phyloP scores from a whole-genome alignment of 2,329 filamentous ascomycete species.

The Fusarium humuli region DNA sequence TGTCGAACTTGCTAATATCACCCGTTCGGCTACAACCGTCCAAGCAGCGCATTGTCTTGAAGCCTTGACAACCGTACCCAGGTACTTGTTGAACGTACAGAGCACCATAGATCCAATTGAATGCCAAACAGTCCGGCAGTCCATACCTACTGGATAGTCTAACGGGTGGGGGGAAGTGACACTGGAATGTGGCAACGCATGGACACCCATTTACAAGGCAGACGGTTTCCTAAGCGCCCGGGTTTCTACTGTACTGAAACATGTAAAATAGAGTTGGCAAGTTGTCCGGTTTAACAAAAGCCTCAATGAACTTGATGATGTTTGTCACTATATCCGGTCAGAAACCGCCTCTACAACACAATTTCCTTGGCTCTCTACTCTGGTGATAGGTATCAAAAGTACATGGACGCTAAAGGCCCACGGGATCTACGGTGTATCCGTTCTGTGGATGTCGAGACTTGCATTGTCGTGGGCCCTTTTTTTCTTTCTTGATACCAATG shows the following conservation, averaged over 20 bases:
- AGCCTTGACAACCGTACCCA: neutral
- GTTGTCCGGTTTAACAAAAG: neutral
- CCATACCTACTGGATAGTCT: neutral
- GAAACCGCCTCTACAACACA: neutral
- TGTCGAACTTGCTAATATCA: neutral
- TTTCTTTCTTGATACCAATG: neutral
- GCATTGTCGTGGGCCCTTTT: slow-evolving; percentile 25
- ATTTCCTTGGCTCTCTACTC: neutral
- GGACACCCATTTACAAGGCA: neutral
- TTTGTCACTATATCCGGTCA: neutral
- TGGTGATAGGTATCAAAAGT: neutral
- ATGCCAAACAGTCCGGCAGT: neutral
- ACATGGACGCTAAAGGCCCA: neutral
- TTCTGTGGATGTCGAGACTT: slow-evolving; percentile 31
- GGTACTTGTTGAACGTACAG: neutral
- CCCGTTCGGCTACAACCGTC: neutral
- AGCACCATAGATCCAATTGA: neutral
- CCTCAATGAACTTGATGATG: neutral
- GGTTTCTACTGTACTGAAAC: slow-evolving; percentile 7
- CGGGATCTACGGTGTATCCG: slow-evolving; percentile 44
- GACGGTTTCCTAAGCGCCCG: neutral
- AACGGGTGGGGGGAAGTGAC: neutral
- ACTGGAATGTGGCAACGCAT: slow-evolving; percentile 6
- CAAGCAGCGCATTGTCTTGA: neutral
- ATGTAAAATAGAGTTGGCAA: neutral